Conservation (phyloP, 1,284 basidiomycete species). For the Vanrija sp. region DNA sequence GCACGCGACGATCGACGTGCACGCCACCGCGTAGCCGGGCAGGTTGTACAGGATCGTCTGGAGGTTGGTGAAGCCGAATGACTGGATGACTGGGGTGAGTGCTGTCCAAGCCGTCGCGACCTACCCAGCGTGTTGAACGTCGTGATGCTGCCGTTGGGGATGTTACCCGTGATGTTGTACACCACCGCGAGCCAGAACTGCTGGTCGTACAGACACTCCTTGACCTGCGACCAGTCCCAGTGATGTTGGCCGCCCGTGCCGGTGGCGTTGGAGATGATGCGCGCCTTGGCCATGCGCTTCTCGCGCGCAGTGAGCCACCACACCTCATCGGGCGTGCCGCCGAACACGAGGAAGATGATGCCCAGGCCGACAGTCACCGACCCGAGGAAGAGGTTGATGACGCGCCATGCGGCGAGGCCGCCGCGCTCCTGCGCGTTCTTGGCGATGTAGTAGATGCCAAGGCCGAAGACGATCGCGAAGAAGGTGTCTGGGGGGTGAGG, state of each 20-base stretch:
- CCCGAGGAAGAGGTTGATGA: conserved; percentile 37
- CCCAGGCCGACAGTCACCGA: conserved; percentile 26
- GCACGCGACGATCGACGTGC: conserved; percentile 11
- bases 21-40: conserved; percentile 19
- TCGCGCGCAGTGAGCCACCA: conserved; percentile 19
- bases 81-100: too few species aligned
- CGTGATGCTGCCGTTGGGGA: conserved; percentile 23
- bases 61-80: conserved; percentile 22
- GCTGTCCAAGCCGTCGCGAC: conserved; percentile 13
- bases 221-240: conserved; percentile 21
- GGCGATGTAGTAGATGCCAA: conserved; percentile 28
- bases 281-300: conserved; percentile 20
- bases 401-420: conserved; percentile 29
- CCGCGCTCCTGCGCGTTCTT: conserved; percentile 15
- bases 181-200: conserved; percentile 18
- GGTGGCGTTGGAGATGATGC: conserved; percentile 18
- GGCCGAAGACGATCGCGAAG: conserved; percentile 23
- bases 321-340: conserved; percentile 29
- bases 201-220: conserved; percentile 21
- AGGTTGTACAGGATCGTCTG: conserved; percentile 22
- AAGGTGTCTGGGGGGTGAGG: conserved; percentile 18
- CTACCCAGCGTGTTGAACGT: conserved; percentile 13
- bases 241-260: conserved; percentile 5
- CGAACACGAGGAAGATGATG: conserved; percentile 24
- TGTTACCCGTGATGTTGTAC: conserved; percentile 12